A percentile compares a stretch with the other conserved stretches of the same genome.
phyloP scores from a whole-genome alignment of 2,329 filamentous ascomycete species.

The Podosphaera aphanis region DNA sequence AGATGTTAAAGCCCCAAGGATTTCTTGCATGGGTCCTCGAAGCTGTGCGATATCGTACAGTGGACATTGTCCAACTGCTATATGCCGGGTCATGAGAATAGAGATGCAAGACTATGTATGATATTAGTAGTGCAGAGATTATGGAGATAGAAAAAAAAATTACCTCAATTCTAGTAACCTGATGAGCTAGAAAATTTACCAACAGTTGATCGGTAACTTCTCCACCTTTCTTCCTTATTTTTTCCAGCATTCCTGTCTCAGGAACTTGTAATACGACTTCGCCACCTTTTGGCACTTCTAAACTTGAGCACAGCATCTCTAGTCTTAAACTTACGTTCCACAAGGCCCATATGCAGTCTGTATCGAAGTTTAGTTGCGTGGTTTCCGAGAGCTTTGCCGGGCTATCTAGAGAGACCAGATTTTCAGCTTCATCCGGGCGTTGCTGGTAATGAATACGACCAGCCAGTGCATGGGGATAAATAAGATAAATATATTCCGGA shows the following conservation, averaged over 20 bases:
- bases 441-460: constrained; percentile 52
- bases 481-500: constrained; percentile 80
- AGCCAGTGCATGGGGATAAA: constrained; percentile 75
- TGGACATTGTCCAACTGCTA: constrained; percentile 43
- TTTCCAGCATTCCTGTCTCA: constrained; percentile 62
- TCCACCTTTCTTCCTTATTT: constrained; percentile 47
- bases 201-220: constrained; percentile 77
- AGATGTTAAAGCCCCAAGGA: constrained; percentile 36
- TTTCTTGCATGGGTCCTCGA: constrained; percentile 51
- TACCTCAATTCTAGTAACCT: constrained; percentile 90
- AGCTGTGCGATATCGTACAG: constrained; percentile 45
- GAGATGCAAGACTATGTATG: constrained; percentile 50
- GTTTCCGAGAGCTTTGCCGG: constrained; percentile 40
- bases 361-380: constrained; percentile 49
- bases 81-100: constrained; percentile 55
- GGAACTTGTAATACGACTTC: constrained; percentile 46
- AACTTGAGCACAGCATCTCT: constrained; percentile 74
- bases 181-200: constrained; percentile 77
- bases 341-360: constrained; percentile 55
- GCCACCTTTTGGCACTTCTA: constrained; percentile 41
- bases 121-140: constrained; percentile 3
- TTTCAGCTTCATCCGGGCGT: constrained; percentile 9
- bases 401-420: constrained; percentile 20
- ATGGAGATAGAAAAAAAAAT: constrained; percentile 8
- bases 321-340: constrained; percentile 76